Percentiles rank a stretch among this genome's conserved stretches.
phyloP scores from a whole-genome alignment of 306 rosid genomes.

The Cicer chorassanicum region DNA sequence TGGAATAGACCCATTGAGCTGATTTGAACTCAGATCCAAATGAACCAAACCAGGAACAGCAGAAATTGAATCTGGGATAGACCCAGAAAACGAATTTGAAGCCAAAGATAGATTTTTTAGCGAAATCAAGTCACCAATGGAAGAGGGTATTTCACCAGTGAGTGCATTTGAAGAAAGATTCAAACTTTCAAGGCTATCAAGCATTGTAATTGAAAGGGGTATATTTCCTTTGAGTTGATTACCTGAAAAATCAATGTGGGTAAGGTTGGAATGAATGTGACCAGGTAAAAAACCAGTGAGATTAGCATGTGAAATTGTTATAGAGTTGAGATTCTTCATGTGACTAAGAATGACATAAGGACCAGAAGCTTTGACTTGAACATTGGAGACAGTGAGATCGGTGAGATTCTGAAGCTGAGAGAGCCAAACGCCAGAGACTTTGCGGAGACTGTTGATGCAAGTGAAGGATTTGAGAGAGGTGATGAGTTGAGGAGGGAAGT shows the following conservation, averaged over 20 bases:
- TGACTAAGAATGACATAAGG: conserved; percentile 79
- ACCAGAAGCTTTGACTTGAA: conserved; percentile 63
- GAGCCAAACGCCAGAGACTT: conserved; percentile 85
- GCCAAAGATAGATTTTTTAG: conserved; percentile 64
- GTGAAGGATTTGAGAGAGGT: conserved; percentile 81
- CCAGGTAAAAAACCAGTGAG: conserved; percentile 76
- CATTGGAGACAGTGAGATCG: conserved; percentile 70
- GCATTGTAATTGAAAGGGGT: conserved; percentile 65
- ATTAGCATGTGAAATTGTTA: conserved; percentile 75
- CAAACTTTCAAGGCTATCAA: conserved; percentile 63
- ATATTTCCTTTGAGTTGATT: conserved; percentile 70
- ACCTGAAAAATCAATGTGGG: conserved; percentile 76
- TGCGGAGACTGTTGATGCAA: conserved; percentile 61
- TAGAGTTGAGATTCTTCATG: conserved; percentile 67
- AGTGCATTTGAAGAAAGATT: conserved; percentile 72
- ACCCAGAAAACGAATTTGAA: conserved; percentile 78
- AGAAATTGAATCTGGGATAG: conserved; percentile 75
- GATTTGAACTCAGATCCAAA: conserved; percentile 91
- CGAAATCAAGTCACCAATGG: conserved; percentile 76
- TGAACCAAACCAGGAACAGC: conserved; percentile 68
- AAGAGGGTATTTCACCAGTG: conserved; percentile 68
- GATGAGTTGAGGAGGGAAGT: conserved; percentile 73
- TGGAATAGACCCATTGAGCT: conserved; percentile 85
- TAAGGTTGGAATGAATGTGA: conserved; percentile 65
- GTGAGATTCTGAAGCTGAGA: conserved; percentile 77